Base-by-base conservation (phyloP, 2,329 filamentous ascomycete genomes). In the Periconia digitata region DNA sequence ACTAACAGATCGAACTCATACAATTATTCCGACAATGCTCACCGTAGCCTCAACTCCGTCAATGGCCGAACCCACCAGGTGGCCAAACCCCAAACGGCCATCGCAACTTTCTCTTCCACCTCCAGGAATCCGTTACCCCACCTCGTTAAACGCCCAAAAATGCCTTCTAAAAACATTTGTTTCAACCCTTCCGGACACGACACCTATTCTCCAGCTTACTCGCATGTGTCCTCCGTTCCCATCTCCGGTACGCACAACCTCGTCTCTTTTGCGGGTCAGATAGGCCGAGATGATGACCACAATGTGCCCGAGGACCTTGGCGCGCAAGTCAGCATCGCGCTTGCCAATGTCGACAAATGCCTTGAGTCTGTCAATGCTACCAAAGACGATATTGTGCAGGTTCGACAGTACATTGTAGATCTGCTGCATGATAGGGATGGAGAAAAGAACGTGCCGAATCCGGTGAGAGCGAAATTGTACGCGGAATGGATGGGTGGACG, bases 191-290 rank as follows among this genome's bases (percentile, higher is more conserved):
- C 43, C 10, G 23, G 18, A 15, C 44, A 43, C 37, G 15, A 39
- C 44, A 35, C 44, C 20, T 32, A 35, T 36, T 21, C 40, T 10
- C 44, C 45, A 23, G 35, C 45, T 16, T 51, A 51, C 32, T 51
- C 49, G 7, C 49, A 51, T 34, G 45, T 51, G 18, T 51, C 49
- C 21, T 37, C 27, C 8, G 24, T 46, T 15, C 49, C 45, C 17
- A 20, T 48, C 29, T 46, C 42, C 18, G 15, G 46, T 5, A 49
- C 34, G 16, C 20, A 32, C 15, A 44, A 36, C 3, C 35, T 53
- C 1, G 23, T 49, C 39, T 46, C 50, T 16, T 18, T 53, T 24
- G 50, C 50, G n/a, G 50, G 46, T 35, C 50, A 53, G 36, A 42
- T 53, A 32, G 50, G 50, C 13, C 42, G 38, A 43, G 43, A 46